Base-by-base conservation (phyloP, 306 rosid species). In the Alnus glutinosa region DNA sequence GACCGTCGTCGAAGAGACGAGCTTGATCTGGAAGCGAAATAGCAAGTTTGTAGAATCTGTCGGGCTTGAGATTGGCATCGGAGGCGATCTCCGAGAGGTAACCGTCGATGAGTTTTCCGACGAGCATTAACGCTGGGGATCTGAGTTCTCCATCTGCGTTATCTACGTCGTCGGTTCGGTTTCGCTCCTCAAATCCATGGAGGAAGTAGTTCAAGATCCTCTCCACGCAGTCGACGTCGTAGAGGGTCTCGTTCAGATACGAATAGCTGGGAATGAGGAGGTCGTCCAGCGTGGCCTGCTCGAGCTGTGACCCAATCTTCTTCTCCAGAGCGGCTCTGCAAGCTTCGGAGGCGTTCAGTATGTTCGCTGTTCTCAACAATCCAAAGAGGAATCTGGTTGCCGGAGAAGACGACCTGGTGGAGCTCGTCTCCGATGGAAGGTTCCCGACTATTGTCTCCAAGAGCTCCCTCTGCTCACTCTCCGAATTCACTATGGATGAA, bases 181-280 rank as follows among this genome's bases (percentile, higher is more conserved):
- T 83, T 83, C 81, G 70, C 39, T 82, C 78, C 59, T 86, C 89
- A 44, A 85, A 64, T n/a, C 87, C 84, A 11, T 86, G 83, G 3
- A 93, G 68, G 74, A 90, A 96, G 73, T 84, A 73, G 12, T 77
- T 71, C 74, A 96, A 63, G 32, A 93, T 93, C 80, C 97, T 88
- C 87, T 89, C 97, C 0, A 89, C 91, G 68, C 98, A 96, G 75
- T 89, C 96, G 0, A 96, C 93, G 49, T 96, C 99, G 81, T 96
- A 96, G 1, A 96, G 86, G 1, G 96, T 96, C 81, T 96, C 99
- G 37, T 93, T 91, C 75, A 93, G 83, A 73, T 96, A 93, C 36
- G 99, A 96, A 68, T 93, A 96, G 77, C 98, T 96, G 7, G 99
- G 97, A 5, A 96, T 86, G n/a, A 96, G 87, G 19, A 96, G 92